A percentile compares a stretch with the other conserved stretches of the same genome.
Evolutionary conservation across 768 basidiomycete genomes (phyloP).

Genomic region (Boletus eberwhitei): DNA sequence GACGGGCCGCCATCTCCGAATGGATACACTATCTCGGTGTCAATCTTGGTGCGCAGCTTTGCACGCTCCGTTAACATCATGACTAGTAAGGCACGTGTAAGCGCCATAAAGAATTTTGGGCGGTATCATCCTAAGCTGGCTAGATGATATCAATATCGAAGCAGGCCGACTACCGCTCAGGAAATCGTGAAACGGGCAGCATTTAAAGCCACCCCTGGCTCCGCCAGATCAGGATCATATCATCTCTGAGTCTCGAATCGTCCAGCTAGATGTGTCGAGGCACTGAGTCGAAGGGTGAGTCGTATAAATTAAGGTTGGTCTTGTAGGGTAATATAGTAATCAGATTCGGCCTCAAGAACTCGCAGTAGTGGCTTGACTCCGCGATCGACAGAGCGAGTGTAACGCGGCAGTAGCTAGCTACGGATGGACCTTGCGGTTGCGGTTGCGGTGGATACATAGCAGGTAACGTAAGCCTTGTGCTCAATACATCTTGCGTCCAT

Average conservation of each 20-base stretch:
- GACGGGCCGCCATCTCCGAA: background rate
- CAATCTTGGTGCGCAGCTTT: conserved; percentile 12
- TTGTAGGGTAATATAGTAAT: background rate
- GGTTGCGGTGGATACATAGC: background rate
- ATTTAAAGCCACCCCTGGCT: background rate
- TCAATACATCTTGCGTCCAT: background rate
- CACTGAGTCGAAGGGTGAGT: background rate
- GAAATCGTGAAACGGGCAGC: conserved; percentile 3
- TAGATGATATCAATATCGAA: conserved; percentile 3
- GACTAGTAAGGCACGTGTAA: background rate
- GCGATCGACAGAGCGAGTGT: background rate
- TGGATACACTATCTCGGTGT: conserved; percentile 11
- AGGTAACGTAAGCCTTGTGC: background rate
- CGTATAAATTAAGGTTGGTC: background rate
- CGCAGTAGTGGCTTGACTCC: background rate
- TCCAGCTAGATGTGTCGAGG: background rate
- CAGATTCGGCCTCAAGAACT: background rate
- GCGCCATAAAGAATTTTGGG: background rate
- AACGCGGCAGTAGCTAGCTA: background rate
- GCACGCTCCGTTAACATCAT: background rate
- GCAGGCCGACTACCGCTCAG: background rate
- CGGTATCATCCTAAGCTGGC: background rate
- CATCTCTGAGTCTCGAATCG: background rate
- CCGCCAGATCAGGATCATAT: conserved; percentile 1
- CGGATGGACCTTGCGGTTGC: background rate